These are phyloP conservation scores for Mollisiaceae sp. DNA, from an alignment of 2,329 filamentous ascomycete species.

Conservation along the genomic window DNA sequence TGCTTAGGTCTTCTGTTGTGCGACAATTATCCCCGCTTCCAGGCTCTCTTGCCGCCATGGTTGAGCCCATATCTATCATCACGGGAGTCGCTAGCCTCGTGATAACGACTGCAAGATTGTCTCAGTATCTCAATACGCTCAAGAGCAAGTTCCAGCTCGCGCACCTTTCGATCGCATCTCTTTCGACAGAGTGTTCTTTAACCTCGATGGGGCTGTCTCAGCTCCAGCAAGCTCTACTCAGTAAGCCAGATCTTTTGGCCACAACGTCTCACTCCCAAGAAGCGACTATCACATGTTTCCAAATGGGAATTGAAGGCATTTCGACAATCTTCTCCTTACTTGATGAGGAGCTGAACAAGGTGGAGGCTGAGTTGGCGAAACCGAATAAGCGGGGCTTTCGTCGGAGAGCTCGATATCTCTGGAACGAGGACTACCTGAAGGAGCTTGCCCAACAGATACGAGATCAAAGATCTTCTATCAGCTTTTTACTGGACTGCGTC, in stretches of 20 bases:
- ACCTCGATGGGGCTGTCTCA: neutral
- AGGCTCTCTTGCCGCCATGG: neutral
- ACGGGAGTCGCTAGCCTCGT: neutral
- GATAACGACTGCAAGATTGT: neutral
- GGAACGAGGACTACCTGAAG: neutral
- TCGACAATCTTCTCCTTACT: neutral
- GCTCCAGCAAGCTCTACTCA: neutral
- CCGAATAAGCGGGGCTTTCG: neutral
- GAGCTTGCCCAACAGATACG: neutral
- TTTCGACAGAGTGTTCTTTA: neutral
- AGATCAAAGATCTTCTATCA: neutral
- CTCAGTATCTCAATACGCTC: neutral
- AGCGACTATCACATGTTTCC: neutral
- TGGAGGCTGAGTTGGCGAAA: neutral
- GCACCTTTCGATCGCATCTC: neutral
- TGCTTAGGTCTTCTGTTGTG: too few relatives aligned
- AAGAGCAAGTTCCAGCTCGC: neutral
- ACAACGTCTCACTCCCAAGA: too few relatives aligned
- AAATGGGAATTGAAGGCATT: neutral
- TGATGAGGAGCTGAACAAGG: neutral
- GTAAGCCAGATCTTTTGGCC: neutral
- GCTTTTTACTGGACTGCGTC: neutral
- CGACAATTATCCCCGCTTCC: too few relatives aligned
- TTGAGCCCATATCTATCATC: neutral
- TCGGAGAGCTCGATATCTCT: too few relatives aligned